These are phyloP conservation scores for Skeletonema grethae DNA, from an alignment of 108 stramenopile species.

Conservation along the genomic window DNA sequence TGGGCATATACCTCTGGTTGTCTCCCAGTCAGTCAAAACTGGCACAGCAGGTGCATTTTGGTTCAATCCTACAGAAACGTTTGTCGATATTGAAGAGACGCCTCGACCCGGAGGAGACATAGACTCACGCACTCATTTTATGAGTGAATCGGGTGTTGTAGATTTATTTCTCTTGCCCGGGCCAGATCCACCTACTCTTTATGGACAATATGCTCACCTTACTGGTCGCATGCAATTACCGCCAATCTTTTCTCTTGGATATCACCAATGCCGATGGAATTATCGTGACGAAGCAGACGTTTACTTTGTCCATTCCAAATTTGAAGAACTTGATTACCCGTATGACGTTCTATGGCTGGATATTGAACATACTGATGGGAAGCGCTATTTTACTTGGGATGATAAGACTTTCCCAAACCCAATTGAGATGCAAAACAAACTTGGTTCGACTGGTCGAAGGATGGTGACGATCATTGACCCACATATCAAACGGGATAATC, in stretches of 20 bases:
- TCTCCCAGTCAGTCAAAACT: conserved; percentile 67
- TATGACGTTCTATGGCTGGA: conserved; percentile 99
- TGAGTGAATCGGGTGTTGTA: conserved; percentile 92
- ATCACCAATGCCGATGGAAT: conserved; percentile 99
- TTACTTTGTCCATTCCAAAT: conserved; percentile 87
- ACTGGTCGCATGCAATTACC: conserved; percentile 89
- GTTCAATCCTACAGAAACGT: conserved; percentile 99
- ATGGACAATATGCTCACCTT: conserved; percentile 89
- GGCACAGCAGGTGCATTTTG: conserved; percentile 94
- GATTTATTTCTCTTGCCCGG: conserved; percentile 90
- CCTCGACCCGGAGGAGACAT: conserved; percentile 11
- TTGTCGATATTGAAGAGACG: conserved; percentile 88
- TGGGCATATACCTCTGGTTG: conserved; percentile 91
- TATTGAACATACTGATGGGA: conserved; percentile 99
- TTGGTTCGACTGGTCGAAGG: conserved; percentile 87
- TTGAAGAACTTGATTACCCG: conserved; percentile 97
- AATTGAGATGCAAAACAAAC: conserved; percentile 88
- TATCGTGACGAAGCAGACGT: conserved; percentile 98
- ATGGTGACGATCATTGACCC: conserved; percentile 99
- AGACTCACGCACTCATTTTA: conserved; percentile 86
- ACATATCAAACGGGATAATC: conserved; percentile 95
- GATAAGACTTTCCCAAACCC: conserved; percentile 93
- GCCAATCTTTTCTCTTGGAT: conserved; percentile 97
- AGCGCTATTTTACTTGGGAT: conserved; percentile 99
- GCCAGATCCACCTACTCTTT: conserved; percentile 70